Percentiles rank a stretch among this genome's conserved stretches.
Evolutionary conservation across 306 rosid species (phyloP).

Genomic region (Cucumis hystrix): DNA sequence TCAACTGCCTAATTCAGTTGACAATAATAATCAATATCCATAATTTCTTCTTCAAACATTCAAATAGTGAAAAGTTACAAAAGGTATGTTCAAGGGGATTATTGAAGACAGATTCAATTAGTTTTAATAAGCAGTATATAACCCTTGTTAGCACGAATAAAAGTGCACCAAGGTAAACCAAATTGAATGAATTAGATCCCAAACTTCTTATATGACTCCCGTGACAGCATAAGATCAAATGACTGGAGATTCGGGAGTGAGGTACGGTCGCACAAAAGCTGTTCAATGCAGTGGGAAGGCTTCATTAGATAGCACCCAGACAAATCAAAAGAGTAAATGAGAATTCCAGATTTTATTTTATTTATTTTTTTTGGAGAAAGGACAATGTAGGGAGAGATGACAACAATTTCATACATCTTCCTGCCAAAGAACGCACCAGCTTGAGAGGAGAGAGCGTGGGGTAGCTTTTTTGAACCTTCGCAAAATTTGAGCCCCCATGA

Average conservation of each 20-base stretch:
- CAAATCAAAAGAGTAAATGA: neutral
- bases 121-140: neutral
- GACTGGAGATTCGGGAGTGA: neutral
- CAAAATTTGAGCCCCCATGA: neutral
- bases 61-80: neutral
- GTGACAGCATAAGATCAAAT: neutral
- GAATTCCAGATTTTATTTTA: neutral
- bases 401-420: neutral
- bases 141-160: neutral
- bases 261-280: neutral
- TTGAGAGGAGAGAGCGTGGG: neutral
- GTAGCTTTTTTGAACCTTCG: neutral
- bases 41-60: neutral
- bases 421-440: neutral
- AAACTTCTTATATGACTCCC: neutral
- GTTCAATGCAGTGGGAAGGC: neutral
- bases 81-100: neutral
- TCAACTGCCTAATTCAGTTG: too few species aligned
- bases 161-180: neutral
- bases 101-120: neutral
- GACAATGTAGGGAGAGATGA: neutral
- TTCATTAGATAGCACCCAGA: neutral
- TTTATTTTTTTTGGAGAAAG: neutral
- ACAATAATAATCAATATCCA: neutral
- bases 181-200: neutral